Conservation (phyloP, 177 flowering plant species). For the Vitis hybrid region DNA sequence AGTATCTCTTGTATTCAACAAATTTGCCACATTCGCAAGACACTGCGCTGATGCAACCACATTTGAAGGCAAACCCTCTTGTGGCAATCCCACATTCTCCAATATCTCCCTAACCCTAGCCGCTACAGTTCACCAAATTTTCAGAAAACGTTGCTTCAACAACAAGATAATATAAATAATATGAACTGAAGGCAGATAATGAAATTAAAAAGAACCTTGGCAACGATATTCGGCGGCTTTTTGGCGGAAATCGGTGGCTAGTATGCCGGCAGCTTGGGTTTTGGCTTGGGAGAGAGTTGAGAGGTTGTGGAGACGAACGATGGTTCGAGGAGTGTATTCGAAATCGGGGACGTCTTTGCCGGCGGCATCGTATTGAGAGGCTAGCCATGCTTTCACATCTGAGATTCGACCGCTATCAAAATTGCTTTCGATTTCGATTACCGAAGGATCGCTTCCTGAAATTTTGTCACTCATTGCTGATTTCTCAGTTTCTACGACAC, state of each 20-base stretch:
- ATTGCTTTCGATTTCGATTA: slow-evolving; percentile 29
- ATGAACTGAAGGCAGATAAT: neutral
- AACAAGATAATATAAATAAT: neutral
- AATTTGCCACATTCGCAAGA: slow-evolving; percentile 88
- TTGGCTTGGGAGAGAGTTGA: slow-evolving; percentile 76
- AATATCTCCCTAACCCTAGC: slow-evolving; percentile 89
- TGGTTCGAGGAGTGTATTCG: slow-evolving; percentile 77
- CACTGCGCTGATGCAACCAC: slow-evolving; percentile 78
- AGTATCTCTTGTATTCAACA: slow-evolving; percentile 90
- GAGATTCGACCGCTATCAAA: slow-evolving; percentile 61
- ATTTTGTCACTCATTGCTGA: no score
- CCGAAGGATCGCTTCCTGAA: no score
- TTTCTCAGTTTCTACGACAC: no score
- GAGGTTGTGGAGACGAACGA: slow-evolving; percentile 69
- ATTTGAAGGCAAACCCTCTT: slow-evolving; percentile 73
- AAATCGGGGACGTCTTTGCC: slow-evolving; percentile 89
- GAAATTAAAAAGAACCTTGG: slow-evolving; percentile 50
- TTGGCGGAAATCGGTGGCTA: slow-evolving; percentile 80
- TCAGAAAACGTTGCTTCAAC: neutral
- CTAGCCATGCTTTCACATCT: slow-evolving; percentile 87
- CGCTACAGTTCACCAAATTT: slow-evolving; percentile 40
- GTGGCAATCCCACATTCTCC: slow-evolving; percentile 85
- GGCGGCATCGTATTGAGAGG: slow-evolving; percentile 68
- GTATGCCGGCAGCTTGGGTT: slow-evolving; percentile 71
- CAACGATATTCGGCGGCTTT: slow-evolving; percentile 83